Percentiles rank a stretch among this genome's conserved stretches.
Conservation (phyloP, 805 yeast species). For the Saturnispora gosingensis region DNA sequence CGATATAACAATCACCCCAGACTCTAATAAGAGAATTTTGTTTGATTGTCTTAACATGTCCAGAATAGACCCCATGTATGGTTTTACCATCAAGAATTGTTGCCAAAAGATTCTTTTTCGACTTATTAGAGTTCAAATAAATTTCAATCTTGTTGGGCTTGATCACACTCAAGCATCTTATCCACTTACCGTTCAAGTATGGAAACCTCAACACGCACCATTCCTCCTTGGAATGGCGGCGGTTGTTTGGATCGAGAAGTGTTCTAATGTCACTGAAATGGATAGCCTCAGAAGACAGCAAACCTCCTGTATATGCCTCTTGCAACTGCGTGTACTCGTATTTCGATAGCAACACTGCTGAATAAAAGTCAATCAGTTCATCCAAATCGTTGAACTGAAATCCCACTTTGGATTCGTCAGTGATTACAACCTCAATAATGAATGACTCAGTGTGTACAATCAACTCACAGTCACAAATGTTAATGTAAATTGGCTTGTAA, state of each 20-base stretch:
- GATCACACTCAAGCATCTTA: constrained; percentile 42
- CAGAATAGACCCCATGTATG: constrained; percentile 52
- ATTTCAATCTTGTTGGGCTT: constrained; percentile 44
- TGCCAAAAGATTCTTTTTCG: constrained; percentile 44
- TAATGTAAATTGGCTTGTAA: constrained; percentile 41
- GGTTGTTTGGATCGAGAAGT: constrained; percentile 41
- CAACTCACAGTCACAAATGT: constrained; percentile 38
- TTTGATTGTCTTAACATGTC: constrained; percentile 47
- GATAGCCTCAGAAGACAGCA: constrained; percentile 49
- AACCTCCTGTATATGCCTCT: constrained; percentile 58
- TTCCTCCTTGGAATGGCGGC: constrained; percentile 37
- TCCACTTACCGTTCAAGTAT: constrained; percentile 49
- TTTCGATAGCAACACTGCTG: constrained; percentile 44
- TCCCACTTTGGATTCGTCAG: constrained; percentile 18
- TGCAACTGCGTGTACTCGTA: constrained; percentile 49
- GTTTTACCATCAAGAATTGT: constrained; percentile 36
- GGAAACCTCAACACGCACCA: constrained; percentile 59
- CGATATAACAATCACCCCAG: constrained; percentile 44
- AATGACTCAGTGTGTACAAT: constrained; percentile 7
- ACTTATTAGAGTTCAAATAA: constrained; percentile 38
- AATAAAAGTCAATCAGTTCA: constrained; percentile 27
- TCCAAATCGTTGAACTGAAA: constrained; percentile 20
- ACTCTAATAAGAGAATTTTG: constrained; percentile 46
- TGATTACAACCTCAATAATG: constrained; percentile 17
- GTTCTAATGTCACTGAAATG: constrained; percentile 50